Evolutionary conservation across 805 yeast genomes (phyloP), one percentile per base, ranked within the genome.

Genomic region (Metschnikowia similis): DNA sequence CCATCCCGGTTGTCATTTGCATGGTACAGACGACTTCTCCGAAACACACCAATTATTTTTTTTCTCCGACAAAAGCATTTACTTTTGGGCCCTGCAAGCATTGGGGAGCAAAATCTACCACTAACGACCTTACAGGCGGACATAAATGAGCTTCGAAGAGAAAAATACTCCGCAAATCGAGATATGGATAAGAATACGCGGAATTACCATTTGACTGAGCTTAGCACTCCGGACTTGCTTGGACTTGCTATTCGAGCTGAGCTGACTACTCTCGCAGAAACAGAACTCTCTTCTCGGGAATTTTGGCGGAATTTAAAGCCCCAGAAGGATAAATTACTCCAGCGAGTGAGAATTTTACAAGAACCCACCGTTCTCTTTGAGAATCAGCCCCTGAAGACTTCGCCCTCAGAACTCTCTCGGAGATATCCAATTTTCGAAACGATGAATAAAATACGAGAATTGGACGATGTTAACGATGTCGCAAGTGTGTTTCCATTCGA

Each of bases 151-250:
- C 40, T 63, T 11, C 50, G 51, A 9, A 28, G 46, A 13, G 52
- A 41, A 13, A 35, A 42, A 8, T 52, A 50, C 35, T 36, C 46
- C 6, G 17, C 40, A 7, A 49, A 45, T 31, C 40, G 44, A 1
- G 35, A 34, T 10, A 38, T 48, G 7, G 51, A 48, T 27, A 54
- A 44, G 32, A 41, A 56, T 11, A 50, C 50, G 1, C 53, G 73
- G 21, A 60, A 56, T 35, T 72, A 72, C 55, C 70, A 70, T 47
- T 56, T 70, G 17, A 63, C 72, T 1, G 65, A 66, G 27, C 56
- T 71, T 30, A 42, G 56, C 3, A 57, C 64, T 28, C 52, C 57
- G 0, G 76, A 70, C 50, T 14, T 70, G 1, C 64, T 72, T 41
- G 50, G 49, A 9, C 51, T 67, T 41, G 74, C 73, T 0, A 43